Conservation (phyloP, 1,284 basidiomycete genomes). For the Agaricales sp. region DNA sequence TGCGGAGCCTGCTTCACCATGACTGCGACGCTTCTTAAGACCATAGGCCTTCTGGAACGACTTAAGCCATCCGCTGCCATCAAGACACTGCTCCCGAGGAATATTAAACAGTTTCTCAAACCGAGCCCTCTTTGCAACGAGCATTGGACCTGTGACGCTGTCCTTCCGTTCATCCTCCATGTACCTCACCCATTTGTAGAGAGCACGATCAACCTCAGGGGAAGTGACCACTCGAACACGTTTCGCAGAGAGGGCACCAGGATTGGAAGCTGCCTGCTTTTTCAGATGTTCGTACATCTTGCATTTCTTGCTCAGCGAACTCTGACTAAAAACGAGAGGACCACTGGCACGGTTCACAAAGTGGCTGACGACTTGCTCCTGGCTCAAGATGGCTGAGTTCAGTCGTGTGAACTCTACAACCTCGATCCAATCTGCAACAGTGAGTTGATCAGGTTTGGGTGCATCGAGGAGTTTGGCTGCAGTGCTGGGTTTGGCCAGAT, state of each 20-base stretch:
- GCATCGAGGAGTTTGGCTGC: no score
- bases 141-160: constrained; percentile 19
- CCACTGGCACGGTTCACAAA: constrained; percentile 9
- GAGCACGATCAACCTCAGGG: constrained; percentile 20
- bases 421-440: no score
- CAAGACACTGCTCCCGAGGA: constrained; percentile 16
- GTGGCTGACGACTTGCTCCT: constrained; percentile 10
- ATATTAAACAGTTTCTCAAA: constrained; percentile 17
- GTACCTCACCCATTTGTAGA: constrained; percentile 19
- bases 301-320: constrained; percentile 7
- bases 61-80: constrained; percentile 18
- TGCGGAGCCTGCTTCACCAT: constrained; percentile 29
- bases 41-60: constrained; percentile 19
- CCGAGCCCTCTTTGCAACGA: constrained; percentile 12
- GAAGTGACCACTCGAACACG: constrained; percentile 13
- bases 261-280: constrained; percentile 5
- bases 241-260: constrained; percentile 11
- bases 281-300: not conserved
- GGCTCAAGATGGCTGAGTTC: no score
- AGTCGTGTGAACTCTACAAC: no score
- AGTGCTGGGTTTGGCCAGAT: no score
- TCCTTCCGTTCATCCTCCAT: constrained; percentile 19
- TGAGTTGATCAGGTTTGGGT: no score
- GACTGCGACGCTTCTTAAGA: constrained; percentile 18
- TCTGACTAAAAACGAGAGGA: constrained; percentile 5